Evolutionary conservation across 345 rosid genomes (phyloP).

Genomic region (Eucalyptus sideroxylon): DNA sequence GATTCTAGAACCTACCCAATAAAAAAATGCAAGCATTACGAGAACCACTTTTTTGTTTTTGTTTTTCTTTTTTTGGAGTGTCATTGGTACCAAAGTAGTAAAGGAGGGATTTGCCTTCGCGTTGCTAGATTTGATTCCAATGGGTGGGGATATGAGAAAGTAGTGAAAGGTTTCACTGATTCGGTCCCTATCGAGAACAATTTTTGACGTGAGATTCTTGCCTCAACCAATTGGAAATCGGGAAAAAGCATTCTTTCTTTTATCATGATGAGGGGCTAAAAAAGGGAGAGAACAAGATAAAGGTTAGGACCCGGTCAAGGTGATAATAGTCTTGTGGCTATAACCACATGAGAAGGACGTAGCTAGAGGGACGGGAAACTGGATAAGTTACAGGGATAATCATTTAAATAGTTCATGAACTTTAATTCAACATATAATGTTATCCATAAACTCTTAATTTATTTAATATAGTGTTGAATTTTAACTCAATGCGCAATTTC

Average conservation of each 20-base stretch:
- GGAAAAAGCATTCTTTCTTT: not conserved
- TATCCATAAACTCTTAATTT: too few relatives aligned
- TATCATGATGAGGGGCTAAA: not conserved
- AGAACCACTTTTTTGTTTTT: not conserved
- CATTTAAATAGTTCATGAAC: too few relatives aligned
- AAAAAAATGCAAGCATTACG: not conserved
- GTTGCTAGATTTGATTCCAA: not conserved
- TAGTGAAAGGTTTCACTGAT: not conserved
- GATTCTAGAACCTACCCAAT: not conserved
- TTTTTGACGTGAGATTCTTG: not conserved
- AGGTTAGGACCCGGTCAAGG: not conserved
- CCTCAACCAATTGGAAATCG: not conserved
- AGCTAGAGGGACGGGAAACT: not conserved
- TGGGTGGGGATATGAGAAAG: not conserved
- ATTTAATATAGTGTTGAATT: too few relatives aligned
- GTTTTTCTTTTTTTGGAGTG: not conserved
- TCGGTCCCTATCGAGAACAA: not conserved
- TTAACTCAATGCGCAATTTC: too few relatives aligned
- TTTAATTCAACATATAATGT: too few relatives aligned
- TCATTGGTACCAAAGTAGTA: not conserved
- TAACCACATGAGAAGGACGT: not conserved
- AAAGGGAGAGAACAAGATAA: not conserved
- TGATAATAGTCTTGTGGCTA: not conserved
- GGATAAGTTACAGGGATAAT: not conserved
- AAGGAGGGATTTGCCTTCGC: not conserved